phyloP scores from a whole-genome alignment of 2,329 filamentous ascomycete species.

The Dryadomyces quercivorus region DNA sequence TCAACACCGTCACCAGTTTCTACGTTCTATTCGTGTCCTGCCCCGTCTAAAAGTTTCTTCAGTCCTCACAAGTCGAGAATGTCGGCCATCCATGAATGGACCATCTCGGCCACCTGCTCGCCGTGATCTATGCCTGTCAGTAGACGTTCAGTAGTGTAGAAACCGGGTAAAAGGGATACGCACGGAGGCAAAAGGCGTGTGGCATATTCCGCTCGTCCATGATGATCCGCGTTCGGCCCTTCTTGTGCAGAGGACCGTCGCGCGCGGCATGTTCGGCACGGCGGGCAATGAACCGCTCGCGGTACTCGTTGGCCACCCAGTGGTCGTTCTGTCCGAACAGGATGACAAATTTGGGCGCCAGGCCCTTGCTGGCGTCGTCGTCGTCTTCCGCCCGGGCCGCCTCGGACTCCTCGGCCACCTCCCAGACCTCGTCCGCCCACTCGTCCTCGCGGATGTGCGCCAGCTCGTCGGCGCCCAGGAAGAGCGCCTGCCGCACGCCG shows the following conservation, averaged over 20 bases:
- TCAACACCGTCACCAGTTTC: background rate
- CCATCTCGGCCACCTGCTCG: conserved; percentile 35
- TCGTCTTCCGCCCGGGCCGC: background rate
- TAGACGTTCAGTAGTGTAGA: background rate
- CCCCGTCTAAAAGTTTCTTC: background rate
- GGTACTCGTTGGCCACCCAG: conserved; percentile 45
- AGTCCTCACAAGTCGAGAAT: conserved; percentile 18
- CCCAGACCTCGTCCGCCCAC: conserved; percentile 51
- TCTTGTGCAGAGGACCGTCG: conserved; percentile 15
- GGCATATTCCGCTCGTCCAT: conserved; percentile 43
- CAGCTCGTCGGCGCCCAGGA: conserved; percentile 49
- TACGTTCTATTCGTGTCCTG: background rate
- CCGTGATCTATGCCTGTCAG: conserved; percentile 26
- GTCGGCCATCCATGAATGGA: conserved; percentile 38
- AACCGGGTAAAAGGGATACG: conserved; percentile 18
- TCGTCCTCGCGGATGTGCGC: conserved; percentile 42
- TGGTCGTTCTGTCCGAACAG: conserved; percentile 49
- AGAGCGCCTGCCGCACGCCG: conserved; percentile 47
- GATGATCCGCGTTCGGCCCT: conserved; percentile 31
- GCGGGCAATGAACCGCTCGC: conserved; percentile 42
- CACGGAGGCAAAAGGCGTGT: conserved; percentile 49
- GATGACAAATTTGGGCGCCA: conserved; percentile 41
- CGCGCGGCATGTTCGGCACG: conserved; percentile 20
- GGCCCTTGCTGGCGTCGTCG: background rate
- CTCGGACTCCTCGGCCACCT: conserved; percentile 16